Percentiles rank a stretch among this genome's conserved stretches.
Conservation (phyloP, 257 asterid species). For the Primulina eburnea region DNA sequence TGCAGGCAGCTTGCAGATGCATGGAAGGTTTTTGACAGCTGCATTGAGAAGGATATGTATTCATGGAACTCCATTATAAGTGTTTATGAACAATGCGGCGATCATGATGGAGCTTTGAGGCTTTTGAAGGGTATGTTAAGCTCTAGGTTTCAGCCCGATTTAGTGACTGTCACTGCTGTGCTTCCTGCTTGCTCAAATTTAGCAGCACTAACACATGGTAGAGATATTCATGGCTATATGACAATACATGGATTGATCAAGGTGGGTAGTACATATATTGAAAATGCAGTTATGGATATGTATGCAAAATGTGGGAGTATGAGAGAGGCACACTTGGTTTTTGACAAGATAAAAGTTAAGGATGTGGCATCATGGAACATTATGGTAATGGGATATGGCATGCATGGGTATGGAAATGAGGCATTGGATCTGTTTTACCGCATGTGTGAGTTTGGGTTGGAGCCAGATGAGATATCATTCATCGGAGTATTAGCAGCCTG, state of each 20-base stretch:
- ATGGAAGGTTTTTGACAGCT: constrained; percentile 37
- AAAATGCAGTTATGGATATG: constrained; percentile 86
- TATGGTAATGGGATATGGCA: constrained; percentile 81
- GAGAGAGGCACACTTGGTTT: constrained; percentile 60
- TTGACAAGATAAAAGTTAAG: constrained; percentile 46
- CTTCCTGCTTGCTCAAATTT: constrained; percentile 74
- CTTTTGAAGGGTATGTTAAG: constrained; percentile 54
- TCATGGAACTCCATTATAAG: constrained; percentile 85
- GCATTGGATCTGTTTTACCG: constrained; percentile 56
- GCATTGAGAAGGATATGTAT: constrained; percentile 65
- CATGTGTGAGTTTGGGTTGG: constrained; percentile 54
- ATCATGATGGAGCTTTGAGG: constrained; percentile 58
- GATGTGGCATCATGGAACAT: constrained; percentile 90
- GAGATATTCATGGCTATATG: constrained; percentile 69
- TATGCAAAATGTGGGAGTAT: constrained; percentile 79
- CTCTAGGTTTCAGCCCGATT: constrained; percentile 58
- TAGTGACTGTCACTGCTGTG: constrained; percentile 62
- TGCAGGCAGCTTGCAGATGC: constrained; percentile 58
- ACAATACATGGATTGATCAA: constrained; percentile 41
- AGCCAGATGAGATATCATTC: constrained; percentile 71
- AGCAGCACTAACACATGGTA: constrained; percentile 69
- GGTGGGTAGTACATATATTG: constrained; percentile 32
- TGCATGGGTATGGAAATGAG: constrained; percentile 68
- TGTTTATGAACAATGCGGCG: constrained; percentile 72
- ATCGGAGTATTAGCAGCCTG: constrained; percentile 80